Evolutionary conservation across 345 rosid genomes (phyloP).

Genomic region (Garcia nutans): DNA sequence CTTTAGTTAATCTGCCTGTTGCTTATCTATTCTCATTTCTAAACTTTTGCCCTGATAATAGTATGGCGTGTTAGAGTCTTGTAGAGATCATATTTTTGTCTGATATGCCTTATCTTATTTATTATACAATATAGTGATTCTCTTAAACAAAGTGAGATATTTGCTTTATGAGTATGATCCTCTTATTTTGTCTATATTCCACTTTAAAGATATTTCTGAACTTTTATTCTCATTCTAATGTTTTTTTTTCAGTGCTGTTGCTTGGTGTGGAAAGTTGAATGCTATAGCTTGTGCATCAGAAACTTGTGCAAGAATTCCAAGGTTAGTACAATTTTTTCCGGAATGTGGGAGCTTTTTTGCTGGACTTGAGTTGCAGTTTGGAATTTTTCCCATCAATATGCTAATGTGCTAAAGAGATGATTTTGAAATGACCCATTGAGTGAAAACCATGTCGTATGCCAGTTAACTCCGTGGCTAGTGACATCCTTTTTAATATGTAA

Average conservation of each 20-base stretch:
- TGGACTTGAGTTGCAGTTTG: neutral
- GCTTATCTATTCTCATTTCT: neutral
- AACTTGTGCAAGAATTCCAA: constrained; percentile 96
- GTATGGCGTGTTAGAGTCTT: neutral
- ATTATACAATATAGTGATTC: neutral
- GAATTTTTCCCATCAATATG: neutral
- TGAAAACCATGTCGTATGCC: too few relatives aligned
- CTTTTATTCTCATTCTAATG: neutral
- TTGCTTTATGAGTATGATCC: neutral
- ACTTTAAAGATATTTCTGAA: neutral
- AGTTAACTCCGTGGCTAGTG: too few relatives aligned
- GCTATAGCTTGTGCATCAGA: constrained; percentile 99
- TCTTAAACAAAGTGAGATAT: neutral
- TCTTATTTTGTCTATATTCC: neutral
- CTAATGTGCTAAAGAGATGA: neutral
- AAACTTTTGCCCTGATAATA: neutral
- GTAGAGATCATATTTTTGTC: neutral
- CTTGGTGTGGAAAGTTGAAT: constrained; percentile 99
- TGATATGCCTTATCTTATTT: neutral
- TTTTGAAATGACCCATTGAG: neutral
- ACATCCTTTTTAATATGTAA: too few relatives aligned
- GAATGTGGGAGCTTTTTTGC: neutral
- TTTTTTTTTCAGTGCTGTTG: constrained; percentile 68
- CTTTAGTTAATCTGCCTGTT: neutral
- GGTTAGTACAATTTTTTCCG: constrained; percentile 37